Base-by-base conservation (phyloP, 495 filamentous ascomycete genomes). In the Parathielavia hyrcaniae region DNA sequence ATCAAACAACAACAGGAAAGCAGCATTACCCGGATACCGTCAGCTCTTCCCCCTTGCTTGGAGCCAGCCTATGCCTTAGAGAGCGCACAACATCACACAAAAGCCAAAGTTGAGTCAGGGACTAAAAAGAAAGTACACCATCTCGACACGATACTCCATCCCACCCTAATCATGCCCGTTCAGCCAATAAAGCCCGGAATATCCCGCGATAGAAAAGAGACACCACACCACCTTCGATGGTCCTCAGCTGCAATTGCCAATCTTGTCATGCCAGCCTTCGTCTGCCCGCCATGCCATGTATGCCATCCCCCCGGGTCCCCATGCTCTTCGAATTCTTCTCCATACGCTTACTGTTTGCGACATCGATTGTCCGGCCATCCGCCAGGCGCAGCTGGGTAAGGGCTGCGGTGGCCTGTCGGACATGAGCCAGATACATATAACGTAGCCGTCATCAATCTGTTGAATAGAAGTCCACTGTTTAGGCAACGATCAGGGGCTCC, bases 401-500 rank as follows among this genome's bases (percentile, higher is more conserved):
- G 23, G 8, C 19, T n/a, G 55, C 55, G 57, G 26, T 30, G 36
- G 60, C 52, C 50, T 50, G 50, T 55, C 50, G 39, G 40, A 20
- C 17, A 5, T 23, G 38, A 13, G n/a, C n/a, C 23, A 58, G 23
- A 36, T 39, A 48, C 45, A 55, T 4, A 30, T 48, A 43, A 30
- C 13, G n/a, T 17, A 17, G 32, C 2, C 0, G 34, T 17, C 44
- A 48, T 19, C 36, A 34, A n/a, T 2, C 22, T 11, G 32, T 11
- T 17, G n/a, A 2, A 26, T 16, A 20, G 26, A 4, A 45, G 13
- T 5, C 17, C 23, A 22, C 50, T 10, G 6, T 52, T 61, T 73
- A 73, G 53, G 71, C 64, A 45, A 61, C 50, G 49, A 72, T 61
- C 55, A 78, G 58, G 43, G 74, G 75, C 66, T 77, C 68, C 60